phyloP scores from a whole-genome alignment of 176 grass and related monocot genomes.

The Leersia perrieri region DNA sequence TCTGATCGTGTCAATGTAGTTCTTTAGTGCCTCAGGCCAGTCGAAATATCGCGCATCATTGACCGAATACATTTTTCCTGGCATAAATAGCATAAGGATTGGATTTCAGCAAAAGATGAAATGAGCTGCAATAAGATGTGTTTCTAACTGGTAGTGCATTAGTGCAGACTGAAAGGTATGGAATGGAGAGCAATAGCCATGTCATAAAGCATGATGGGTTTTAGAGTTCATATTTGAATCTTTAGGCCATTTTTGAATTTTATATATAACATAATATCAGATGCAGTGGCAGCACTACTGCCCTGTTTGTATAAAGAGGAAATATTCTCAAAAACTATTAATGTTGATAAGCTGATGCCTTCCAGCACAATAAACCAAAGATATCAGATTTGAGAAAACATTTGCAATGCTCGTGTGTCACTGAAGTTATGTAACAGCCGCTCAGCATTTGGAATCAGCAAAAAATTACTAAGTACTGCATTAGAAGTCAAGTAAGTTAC shows the following conservation, averaged over 20 bases:
- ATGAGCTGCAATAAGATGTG: background rate
- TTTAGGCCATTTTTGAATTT: too few species aligned
- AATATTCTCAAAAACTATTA: too few species aligned
- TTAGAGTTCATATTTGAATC: too few species aligned
- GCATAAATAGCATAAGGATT: conserved; percentile 4
- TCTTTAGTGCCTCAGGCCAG: conserved; percentile 83
- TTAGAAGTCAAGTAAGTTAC: conserved; percentile 38
- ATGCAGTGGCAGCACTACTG: too few species aligned
- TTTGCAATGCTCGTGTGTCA: background rate
- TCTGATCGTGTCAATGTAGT: conserved; percentile 86
- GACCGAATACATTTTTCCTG: conserved; percentile 97
- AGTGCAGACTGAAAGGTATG: too few species aligned
- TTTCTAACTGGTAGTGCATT: too few species aligned
- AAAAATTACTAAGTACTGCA: background rate
- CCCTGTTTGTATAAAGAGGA: too few species aligned
- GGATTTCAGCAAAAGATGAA: conserved; percentile 21
- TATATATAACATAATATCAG: too few species aligned
- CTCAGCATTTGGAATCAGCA: background rate
- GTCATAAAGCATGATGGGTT: too few species aligned
- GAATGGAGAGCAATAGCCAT: too few species aligned
- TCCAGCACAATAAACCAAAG: too few species aligned
- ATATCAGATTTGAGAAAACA: background rate
- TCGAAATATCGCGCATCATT: conserved; percentile 93
- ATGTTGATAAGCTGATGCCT: too few species aligned
- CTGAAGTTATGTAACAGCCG: background rate